Conservation (phyloP, 352 stramenopile genomes). For the Peronosclerospora sorghi region DNA sequence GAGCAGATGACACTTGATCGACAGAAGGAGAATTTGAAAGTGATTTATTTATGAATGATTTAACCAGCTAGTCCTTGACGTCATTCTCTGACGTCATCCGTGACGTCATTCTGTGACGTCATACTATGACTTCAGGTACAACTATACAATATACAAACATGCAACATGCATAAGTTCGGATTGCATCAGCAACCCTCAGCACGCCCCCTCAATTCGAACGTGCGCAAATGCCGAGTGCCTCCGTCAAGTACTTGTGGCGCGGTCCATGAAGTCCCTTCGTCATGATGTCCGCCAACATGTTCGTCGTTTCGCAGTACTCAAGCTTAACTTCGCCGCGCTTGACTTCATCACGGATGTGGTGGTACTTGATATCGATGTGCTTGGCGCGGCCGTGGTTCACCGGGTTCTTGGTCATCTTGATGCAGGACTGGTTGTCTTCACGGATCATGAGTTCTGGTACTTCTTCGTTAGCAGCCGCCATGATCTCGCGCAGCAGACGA, state of each 20-base stretch:
- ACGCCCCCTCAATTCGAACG: not conserved
- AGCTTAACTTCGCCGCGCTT: not conserved
- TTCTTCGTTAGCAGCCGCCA: not conserved
- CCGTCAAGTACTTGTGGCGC: not conserved
- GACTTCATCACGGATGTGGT: not conserved
- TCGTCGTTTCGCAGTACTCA: not conserved
- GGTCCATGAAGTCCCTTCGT: not conserved
- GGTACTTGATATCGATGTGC: not conserved
- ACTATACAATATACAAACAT: too few species aligned
- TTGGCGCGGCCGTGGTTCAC: not conserved
- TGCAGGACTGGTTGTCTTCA: slow-evolving; percentile 5
- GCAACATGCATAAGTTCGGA: too few species aligned
- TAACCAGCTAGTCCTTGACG: too few species aligned
- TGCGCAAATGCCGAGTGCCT: not conserved
- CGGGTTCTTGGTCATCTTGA: not conserved
- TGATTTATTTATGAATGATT: too few species aligned
- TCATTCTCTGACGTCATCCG: too few species aligned
- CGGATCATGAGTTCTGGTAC: slow-evolving; percentile 2
- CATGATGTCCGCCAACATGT: not conserved
- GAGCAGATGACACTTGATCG: too few species aligned
- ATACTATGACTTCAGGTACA: too few species aligned
- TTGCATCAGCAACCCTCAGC: not conserved
- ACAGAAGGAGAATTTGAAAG: too few species aligned
- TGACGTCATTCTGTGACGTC: too few species aligned
- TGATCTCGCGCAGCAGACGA: slow-evolving; percentile 1